These are phyloP conservation scores for Oehlia diaphana DNA, from an alignment of 192 early-diverging fungal genomes.

Conservation along the genomic window DNA sequence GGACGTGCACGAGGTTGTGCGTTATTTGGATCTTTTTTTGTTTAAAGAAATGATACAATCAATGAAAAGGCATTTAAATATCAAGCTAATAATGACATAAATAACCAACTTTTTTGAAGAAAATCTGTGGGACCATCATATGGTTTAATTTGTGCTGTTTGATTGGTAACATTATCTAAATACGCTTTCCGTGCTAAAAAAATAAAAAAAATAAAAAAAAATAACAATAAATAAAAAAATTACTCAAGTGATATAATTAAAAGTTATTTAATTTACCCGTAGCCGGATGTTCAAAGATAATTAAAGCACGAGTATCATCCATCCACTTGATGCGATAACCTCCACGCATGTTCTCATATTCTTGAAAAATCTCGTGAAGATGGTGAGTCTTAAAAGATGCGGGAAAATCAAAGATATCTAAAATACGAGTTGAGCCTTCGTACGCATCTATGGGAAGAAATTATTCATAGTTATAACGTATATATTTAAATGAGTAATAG, in stretches of 20 bases:
- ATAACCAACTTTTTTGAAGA: slow-evolving; percentile 31
- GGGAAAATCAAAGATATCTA: slow-evolving; percentile 65
- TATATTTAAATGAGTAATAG: neutral
- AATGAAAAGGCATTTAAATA: neutral
- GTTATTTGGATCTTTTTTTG: slow-evolving; percentile 33
- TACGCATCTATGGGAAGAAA: slow-evolving; percentile 17
- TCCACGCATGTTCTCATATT: slow-evolving; percentile 59
- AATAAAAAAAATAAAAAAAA: neutral
- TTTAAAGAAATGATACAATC: too few relatives aligned
- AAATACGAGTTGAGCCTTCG: slow-evolving; percentile 46
- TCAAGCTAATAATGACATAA: neutral
- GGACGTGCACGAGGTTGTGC: slow-evolving; percentile 42
- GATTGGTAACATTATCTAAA: slow-evolving; percentile 51
- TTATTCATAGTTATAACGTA: neutral
- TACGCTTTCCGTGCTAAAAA: slow-evolving; percentile 55
- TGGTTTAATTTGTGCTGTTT: slow-evolving; percentile 58
- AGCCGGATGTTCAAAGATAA: slow-evolving; percentile 66
- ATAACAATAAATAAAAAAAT: neutral
- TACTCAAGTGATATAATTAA: neutral
- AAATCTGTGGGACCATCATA: slow-evolving; percentile 56
- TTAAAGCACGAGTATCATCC: slow-evolving; percentile 65
- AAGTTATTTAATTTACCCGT: slow-evolving; percentile 48
- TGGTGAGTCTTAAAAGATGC: slow-evolving; percentile 67
- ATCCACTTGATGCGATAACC: slow-evolving; percentile 76
- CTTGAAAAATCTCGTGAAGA: slow-evolving; percentile 64